Conservation (phyloP, 495 filamentous ascomycete species). For the Annulohypoxylon stygium region DNA sequence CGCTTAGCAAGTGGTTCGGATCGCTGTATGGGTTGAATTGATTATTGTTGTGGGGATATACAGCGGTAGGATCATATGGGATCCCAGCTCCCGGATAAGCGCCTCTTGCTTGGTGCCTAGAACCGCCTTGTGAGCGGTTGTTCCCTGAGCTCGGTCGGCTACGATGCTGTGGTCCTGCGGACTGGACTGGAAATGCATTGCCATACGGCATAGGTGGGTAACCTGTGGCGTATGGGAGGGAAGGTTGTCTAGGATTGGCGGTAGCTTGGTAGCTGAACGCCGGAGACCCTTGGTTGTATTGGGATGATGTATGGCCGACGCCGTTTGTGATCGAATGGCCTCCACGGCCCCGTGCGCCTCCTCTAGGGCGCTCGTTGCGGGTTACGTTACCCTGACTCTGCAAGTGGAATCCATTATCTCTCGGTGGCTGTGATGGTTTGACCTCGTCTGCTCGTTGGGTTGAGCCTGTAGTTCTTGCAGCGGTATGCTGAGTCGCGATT, state of each 20-base stretch:
- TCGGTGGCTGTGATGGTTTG: conserved; percentile 34
- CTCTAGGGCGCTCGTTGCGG: conserved; percentile 45
- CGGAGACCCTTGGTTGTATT: conserved; percentile 35
- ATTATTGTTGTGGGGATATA: conserved; percentile 72
- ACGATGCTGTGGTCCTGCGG: conserved; percentile 33
- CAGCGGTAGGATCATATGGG: conserved; percentile 61
- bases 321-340: conserved; percentile 39
- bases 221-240: conserved; percentile 55
- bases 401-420: conserved; percentile 37
- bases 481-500: conserved; percentile 11
- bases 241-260: conserved; percentile 63
- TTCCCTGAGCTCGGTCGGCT: conserved; percentile 41
- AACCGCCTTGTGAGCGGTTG: conserved; percentile 39
- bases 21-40: conserved; percentile 73
- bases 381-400: conserved; percentile 38
- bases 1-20: conserved; percentile 63
- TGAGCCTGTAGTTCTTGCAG: conserved; percentile 21
- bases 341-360: conserved; percentile 46
- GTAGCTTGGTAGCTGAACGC: conserved; percentile 38
- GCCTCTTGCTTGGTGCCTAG: conserved; percentile 44
- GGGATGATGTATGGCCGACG: conserved; percentile 40
- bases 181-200: conserved; percentile 36
- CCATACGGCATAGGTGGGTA: conserved; percentile 51
- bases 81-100: conserved; percentile 53
- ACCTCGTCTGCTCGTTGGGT: conserved; percentile 43